Percentiles rank a stretch among this genome's conserved stretches.
Evolutionary conservation across 768 basidiomycete genomes (phyloP).

Genomic region (Scleroderma citrinum): DNA sequence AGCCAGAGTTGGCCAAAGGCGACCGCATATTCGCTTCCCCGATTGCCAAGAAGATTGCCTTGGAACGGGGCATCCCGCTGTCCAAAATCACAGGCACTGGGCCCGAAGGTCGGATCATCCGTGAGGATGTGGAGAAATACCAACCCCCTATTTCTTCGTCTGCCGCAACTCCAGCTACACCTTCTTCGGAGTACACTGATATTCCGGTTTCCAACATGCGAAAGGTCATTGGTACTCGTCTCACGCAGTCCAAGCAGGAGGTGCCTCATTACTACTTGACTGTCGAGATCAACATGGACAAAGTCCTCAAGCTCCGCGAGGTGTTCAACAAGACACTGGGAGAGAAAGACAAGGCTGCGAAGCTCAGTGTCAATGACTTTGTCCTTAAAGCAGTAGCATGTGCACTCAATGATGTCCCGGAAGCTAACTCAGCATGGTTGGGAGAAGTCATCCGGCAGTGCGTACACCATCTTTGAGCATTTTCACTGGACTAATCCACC

Average conservation of each 20-base stretch:
- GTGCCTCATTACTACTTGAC: constrained; percentile 98
- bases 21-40: constrained; percentile 93
- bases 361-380: constrained; percentile 98
- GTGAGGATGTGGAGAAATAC: constrained; percentile 92
- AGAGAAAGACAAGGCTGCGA: constrained; percentile 85
- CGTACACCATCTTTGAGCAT: constrained; percentile 23
- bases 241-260: constrained; percentile 90
- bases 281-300: constrained; percentile 93
- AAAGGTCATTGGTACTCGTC: constrained; percentile 82
- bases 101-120: constrained; percentile 89
- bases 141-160: constrained; percentile 47
- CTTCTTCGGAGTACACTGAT: constrained; percentile 78
- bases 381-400: constrained; percentile 91
- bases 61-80: constrained; percentile 90
- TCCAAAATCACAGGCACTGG: constrained; percentile 88
- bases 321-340: constrained; percentile 89
- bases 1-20: constrained; percentile 53
- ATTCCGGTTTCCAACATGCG: constrained; percentile 93
- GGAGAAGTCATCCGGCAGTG: constrained; percentile 94
- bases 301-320: constrained; percentile 87
- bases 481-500: background rate
- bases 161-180: constrained; percentile 37
- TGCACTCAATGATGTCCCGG: constrained; percentile 91
- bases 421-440: constrained; percentile 97
- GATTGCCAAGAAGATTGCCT: constrained; percentile 93